Evolutionary conservation across 2,329 filamentous ascomycete species (phyloP).

Genomic region (Nigrospora oryzae): DNA sequence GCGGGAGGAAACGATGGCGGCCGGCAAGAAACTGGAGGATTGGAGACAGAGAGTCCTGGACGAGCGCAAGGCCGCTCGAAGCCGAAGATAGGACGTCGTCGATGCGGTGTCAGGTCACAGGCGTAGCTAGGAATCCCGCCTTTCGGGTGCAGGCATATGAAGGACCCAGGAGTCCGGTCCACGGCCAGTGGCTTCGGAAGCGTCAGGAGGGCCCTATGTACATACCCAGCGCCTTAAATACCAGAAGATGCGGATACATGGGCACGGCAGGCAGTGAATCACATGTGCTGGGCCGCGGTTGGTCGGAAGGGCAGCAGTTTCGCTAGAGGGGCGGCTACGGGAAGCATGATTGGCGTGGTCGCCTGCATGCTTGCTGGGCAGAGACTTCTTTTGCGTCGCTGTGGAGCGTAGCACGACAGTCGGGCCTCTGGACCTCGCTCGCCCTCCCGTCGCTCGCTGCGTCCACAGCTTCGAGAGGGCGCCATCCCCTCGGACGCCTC

Average conservation of each 20-base stretch:
- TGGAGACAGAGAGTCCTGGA: conserved; percentile 7
- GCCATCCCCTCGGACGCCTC: conserved; percentile 2
- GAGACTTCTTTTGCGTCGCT: conserved; percentile 11
- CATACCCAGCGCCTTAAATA: conserved; percentile 5
- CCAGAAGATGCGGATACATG: conserved; percentile 2
- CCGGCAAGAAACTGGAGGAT: conserved; percentile 8
- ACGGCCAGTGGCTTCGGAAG: no score
- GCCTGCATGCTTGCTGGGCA: conserved; percentile 14
- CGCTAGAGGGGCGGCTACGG: conserved; percentile 8
- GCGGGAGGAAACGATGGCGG: conserved; percentile 13
- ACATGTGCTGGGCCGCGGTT: conserved; percentile 4
- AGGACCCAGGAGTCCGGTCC: no score
- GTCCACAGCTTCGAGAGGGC: neutral
- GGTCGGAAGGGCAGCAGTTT: conserved; percentile 4
- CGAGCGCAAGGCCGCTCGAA: no score
- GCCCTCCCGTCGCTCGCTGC: no score
- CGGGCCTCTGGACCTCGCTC: conserved; percentile 11
- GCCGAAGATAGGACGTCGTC: no score
- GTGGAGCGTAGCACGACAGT: conserved; percentile 18
- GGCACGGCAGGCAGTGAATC: conserved; percentile 2
- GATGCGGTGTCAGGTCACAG: no score
- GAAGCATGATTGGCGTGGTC: conserved; percentile 12
- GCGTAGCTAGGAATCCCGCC: no score
- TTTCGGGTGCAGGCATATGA: no score
- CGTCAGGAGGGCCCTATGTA: conserved; percentile 6